phyloP scores from a whole-genome alignment of 306 rosid genomes.

The Calophaca sinica region DNA sequence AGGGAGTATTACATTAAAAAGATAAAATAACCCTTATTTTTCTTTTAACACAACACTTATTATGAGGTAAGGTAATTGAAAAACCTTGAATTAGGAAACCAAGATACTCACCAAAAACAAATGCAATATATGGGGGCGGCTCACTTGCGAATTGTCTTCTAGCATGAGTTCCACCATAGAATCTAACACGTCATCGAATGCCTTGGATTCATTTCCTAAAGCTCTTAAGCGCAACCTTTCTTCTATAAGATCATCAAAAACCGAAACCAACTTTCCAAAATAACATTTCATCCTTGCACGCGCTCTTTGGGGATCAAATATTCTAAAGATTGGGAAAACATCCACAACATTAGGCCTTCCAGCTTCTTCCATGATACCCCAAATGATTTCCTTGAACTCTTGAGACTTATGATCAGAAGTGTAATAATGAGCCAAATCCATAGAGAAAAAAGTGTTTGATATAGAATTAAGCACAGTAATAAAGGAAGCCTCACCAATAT shows the following conservation, averaged over 20 bases:
- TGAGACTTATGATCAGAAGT: slow-evolving; percentile 16
- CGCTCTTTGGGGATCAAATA: slow-evolving; percentile 20
- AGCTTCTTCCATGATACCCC: slow-evolving; percentile 12
- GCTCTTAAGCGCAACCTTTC: slow-evolving; percentile 20
- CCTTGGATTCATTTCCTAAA: not conserved
- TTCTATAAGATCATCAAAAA: slow-evolving; percentile 17
- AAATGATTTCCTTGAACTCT: slow-evolving; percentile 24
- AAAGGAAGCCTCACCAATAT: slow-evolving; percentile 26
- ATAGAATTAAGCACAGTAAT: slow-evolving; percentile 12
- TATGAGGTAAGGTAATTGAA: too few species aligned
- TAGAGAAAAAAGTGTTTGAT: slow-evolving; percentile 31
- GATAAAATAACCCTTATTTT: too few species aligned
- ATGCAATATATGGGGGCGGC: not conserved
- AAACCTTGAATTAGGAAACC: not conserved
- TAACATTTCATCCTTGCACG: not conserved
- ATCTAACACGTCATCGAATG: slow-evolving; percentile 34
- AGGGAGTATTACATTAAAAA: too few species aligned
- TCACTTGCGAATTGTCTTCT: slow-evolving; percentile 13
- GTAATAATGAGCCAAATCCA: slow-evolving; percentile 33
- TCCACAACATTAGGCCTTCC: slow-evolving; percentile 36
- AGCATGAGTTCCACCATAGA: slow-evolving; percentile 1
- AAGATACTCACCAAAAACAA: slow-evolving; percentile 8
- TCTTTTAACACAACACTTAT: too few species aligned
- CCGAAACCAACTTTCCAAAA: not conserved
- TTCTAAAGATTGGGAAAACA: not conserved